phyloP scores from a whole-genome alignment of 2,329 filamentous ascomycete genomes.

The Aspergillus arachidicola region DNA sequence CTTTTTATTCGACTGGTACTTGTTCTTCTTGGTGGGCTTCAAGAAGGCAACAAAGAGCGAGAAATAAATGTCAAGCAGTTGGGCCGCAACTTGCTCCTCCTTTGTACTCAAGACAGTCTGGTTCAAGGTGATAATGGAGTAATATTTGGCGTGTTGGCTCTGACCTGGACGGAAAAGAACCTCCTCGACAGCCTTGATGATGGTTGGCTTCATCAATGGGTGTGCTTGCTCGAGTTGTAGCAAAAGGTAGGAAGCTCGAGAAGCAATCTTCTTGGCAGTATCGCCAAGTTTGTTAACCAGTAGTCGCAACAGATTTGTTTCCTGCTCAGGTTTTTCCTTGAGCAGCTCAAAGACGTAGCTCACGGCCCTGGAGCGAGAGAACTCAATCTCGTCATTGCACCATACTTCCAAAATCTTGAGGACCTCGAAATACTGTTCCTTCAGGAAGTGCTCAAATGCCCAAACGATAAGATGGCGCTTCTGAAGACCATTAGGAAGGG shows the following conservation, averaged over 20 bases:
- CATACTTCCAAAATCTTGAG: conserved; percentile 88
- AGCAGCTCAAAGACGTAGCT: conserved; percentile 90
- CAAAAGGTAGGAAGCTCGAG: conserved; percentile 88
- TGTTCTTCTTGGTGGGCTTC: conserved; percentile 59
- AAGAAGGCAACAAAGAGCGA: conserved; percentile 80
- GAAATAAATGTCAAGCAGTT: conserved; percentile 89
- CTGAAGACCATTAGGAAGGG: conserved; percentile 72
- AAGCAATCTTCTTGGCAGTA: conserved; percentile 92
- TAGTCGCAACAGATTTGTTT: conserved; percentile 86
- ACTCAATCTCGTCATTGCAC: conserved; percentile 95
- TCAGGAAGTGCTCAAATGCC: conserved; percentile 95
- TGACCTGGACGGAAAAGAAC: conserved; percentile 85
- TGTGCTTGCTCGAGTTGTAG: conserved; percentile 87
- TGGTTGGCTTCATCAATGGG: conserved; percentile 88
- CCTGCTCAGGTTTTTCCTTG: conserved; percentile 95
- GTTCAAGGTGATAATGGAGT: conserved; percentile 93
- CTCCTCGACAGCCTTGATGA: conserved; percentile 85
- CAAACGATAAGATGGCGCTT: conserved; percentile 80
- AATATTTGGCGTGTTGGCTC: conserved; percentile 87
- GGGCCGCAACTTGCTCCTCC: conserved; percentile 78
- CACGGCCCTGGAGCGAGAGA: conserved; percentile 81
- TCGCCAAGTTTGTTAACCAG: conserved; percentile 97
- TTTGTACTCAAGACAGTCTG: conserved; percentile 89
- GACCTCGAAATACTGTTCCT: conserved; percentile 89
- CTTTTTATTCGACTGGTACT: conserved; percentile 36